Base-by-base conservation (phyloP, 1,139 yeast species). In the Entelexis paramagnoliae region DNA sequence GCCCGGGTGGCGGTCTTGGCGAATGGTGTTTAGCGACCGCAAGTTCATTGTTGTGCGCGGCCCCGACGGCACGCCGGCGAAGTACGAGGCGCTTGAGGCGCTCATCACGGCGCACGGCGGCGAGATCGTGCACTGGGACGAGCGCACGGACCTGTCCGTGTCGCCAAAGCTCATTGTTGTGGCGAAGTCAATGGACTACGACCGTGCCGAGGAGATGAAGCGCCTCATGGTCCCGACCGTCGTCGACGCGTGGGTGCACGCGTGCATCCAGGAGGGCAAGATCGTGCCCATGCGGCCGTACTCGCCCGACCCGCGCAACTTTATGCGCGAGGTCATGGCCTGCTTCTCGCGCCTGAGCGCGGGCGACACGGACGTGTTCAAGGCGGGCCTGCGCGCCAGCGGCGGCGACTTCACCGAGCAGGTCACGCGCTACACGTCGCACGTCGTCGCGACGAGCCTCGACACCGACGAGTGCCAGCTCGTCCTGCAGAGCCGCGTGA, bases 351-450 rank as follows among this genome's bases (percentile, higher is more conserved):
- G 77, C 43, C 67, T 83, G 36, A 72, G 81, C 0, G 65, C 65
- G 1, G 80, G 80, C 9, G 91, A 83, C 59, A 73, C 75, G 49
- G 89, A 81, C 53, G 78, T 76, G 13, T 74, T 83, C 19, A 77
- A 79, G 58, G 84, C 79, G 4, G 86, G 82, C 0, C 80, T 83
- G 0, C 66, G 76, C 32, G 82, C 85, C 0, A 73, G 84, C 58
- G 96, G 95, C 0, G 96, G 96, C 1, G 77, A 75, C 47, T 81
- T 72, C 62, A 68, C 79, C 51, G 82, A 81, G 52, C 72, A 74
- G n/a, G 60, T 88, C 34, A 79, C 86, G 10, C 75, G 76, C 50
- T 75, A 75, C 56, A 84, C 94, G 1, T 86, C 96, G 0, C 96
- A 89, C 70, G 72, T 87, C 48, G 70, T 89, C 16, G 77, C 94